Evolutionary conservation across 1,139 yeast species (phyloP).

Genomic region (Debaryomyces subglobosus): DNA sequence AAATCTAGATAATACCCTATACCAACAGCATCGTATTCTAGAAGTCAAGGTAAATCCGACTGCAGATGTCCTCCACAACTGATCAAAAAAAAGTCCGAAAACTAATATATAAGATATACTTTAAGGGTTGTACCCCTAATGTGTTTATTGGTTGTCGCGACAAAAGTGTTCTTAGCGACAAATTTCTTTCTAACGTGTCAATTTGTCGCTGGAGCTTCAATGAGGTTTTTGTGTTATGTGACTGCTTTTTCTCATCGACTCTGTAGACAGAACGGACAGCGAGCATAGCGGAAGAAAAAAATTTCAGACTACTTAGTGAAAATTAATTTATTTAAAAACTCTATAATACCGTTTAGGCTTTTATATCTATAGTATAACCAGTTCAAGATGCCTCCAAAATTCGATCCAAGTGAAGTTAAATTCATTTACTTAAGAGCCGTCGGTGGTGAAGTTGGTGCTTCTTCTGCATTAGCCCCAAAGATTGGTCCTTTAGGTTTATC

Average conservation of each 20-base stretch:
- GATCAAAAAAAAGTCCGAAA: not conserved
- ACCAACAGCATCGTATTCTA: not conserved
- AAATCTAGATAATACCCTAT: too few species aligned
- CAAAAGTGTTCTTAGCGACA: not conserved
- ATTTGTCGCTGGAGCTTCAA: not conserved
- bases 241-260: conserved; percentile 1
- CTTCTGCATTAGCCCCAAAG: conserved; percentile 99
- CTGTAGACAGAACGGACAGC: conserved; percentile 1
- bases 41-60: not conserved
- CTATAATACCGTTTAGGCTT: conserved; percentile 11
- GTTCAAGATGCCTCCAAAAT: conserved; percentile 85
- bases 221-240: conserved; percentile 2
- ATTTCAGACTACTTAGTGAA: conserved; percentile 6
- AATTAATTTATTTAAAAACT: conserved; percentile 2
- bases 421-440: conserved; percentile 99
- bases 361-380: conserved; percentile 14
- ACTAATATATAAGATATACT: not conserved
- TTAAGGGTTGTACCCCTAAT: not conserved
- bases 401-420: conserved; percentile 98
- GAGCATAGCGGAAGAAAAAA: conserved; percentile 6
- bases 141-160: not conserved
- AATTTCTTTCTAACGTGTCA: not conserved
- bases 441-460: conserved; percentile 99
- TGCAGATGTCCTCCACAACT: too few species aligned
- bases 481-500: conserved; percentile 99